Percentiles rank a stretch among this genome's conserved stretches.
phyloP scores from a whole-genome alignment of 352 stramenopile genomes.

The Phytophthora megakarya region DNA sequence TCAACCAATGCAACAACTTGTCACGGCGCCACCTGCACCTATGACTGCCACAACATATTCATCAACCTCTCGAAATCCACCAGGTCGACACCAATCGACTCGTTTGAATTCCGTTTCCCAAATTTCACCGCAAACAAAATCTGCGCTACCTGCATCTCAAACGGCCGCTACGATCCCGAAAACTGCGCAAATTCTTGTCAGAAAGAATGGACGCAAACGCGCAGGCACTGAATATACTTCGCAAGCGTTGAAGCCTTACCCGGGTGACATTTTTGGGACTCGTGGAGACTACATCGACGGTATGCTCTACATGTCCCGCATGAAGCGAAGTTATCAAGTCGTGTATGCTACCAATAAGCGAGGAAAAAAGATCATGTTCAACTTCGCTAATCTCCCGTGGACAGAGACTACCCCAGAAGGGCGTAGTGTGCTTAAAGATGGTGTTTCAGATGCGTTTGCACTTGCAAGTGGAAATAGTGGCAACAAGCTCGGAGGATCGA shows the following conservation, averaged over 20 bases:
- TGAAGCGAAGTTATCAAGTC: constrained; percentile 72
- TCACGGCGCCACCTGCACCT: neutral
- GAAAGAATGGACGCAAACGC: constrained; percentile 61
- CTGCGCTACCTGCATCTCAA: constrained; percentile 6
- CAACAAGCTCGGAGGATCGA: neutral
- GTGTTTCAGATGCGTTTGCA: constrained; percentile 49
- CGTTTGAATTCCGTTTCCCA: constrained; percentile 10
- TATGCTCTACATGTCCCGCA: constrained; percentile 88
- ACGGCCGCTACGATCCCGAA: constrained; percentile 17
- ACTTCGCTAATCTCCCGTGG: constrained; percentile 19
- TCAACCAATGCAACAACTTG: constrained; percentile 4
- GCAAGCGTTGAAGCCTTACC: constrained; percentile 65
- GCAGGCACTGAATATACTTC: constrained; percentile 35
- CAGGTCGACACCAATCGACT: constrained; percentile 4
- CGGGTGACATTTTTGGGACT: constrained; percentile 81
- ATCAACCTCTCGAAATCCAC: neutral
- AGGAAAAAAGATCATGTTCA: constrained; percentile 22
- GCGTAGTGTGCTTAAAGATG: constrained; percentile 50
- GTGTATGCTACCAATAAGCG: constrained; percentile 32
- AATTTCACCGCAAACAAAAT: constrained; percentile 2
- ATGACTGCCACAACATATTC: neutral
- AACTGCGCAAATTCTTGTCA: constrained; percentile 21
- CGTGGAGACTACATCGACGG: constrained; percentile 84
- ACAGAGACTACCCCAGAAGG: constrained; percentile 30
- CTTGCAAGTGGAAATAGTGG: constrained; percentile 10